phyloP scores from a whole-genome alignment of 345 rosid species.

The Raphanus raphanistrum region DNA sequence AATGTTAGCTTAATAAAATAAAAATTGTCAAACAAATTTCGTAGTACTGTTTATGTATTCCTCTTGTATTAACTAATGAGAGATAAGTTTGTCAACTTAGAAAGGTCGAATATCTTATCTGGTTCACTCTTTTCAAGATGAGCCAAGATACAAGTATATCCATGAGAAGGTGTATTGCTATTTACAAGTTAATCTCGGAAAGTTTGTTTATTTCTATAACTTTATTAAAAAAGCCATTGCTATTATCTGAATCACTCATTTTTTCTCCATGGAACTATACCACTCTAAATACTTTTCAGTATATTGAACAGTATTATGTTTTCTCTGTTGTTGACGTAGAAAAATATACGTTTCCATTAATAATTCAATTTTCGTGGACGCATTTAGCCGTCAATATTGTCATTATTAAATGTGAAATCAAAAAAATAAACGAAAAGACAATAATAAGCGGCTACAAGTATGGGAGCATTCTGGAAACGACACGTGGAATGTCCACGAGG shows the following conservation, averaged over 20 bases:
- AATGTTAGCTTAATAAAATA: neutral
- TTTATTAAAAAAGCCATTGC: neutral
- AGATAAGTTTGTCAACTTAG: too few species aligned
- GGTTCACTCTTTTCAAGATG: too few species aligned
- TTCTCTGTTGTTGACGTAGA: neutral
- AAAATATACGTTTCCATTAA: neutral
- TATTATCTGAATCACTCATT: neutral
- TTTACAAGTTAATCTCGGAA: too few species aligned
- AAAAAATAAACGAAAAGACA: neutral
- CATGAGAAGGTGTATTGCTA: too few species aligned
- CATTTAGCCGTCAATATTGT: neutral
- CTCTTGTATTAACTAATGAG: too few species aligned
- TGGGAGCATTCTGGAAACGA: neutral
- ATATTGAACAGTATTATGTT: neutral
- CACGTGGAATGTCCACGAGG: slow-evolving; percentile 34
- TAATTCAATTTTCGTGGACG: slow-evolving; percentile 26
- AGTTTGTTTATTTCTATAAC: neutral
- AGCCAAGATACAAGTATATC: too few species aligned
- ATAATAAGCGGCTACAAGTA: slow-evolving; percentile 34
- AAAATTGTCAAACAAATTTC: neutral
- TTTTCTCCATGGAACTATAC: neutral
- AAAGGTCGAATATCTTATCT: too few species aligned
- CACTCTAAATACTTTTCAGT: slow-evolving; percentile 12
- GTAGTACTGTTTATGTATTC: too few species aligned
- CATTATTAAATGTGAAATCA: neutral